phyloP scores from a whole-genome alignment of 2,329 filamentous ascomycete genomes.

The Niveomyces coronatus region DNA sequence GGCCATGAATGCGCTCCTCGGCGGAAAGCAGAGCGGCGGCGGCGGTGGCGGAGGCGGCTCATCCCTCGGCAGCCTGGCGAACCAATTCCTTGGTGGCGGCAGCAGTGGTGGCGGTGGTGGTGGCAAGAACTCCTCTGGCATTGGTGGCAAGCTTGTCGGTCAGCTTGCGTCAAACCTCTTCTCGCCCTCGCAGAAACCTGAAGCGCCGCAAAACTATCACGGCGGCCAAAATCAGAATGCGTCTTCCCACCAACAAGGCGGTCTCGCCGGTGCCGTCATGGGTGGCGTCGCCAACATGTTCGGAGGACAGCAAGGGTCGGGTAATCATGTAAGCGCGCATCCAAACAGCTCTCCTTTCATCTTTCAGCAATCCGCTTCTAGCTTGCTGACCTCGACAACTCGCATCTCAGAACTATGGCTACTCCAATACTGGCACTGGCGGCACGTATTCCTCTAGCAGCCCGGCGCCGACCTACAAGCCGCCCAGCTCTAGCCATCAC shows the following conservation, averaged over 20 bases:
- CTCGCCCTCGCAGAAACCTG: constrained; percentile 37
- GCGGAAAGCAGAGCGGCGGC: constrained; percentile 32
- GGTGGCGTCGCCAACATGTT: constrained; percentile 45
- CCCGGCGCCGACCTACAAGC: constrained; percentile 42
- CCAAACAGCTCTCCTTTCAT: no score
- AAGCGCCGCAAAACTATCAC: constrained; percentile 36
- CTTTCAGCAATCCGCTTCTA: no score
- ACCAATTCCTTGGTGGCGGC: constrained; percentile 34
- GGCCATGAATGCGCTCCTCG: constrained; percentile 49
- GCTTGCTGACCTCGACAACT: constrained; percentile 13
- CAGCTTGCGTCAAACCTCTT: constrained; percentile 47
- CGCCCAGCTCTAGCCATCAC: constrained; percentile 19
- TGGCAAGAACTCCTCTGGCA: constrained; percentile 26
- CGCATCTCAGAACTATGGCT: constrained; percentile 49
- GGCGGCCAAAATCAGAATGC: constrained; percentile 32
- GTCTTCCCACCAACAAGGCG: constrained; percentile 30
- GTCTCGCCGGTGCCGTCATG: constrained; percentile 43
- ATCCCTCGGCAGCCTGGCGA: constrained; percentile 36
- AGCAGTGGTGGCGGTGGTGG: constrained; percentile 21
- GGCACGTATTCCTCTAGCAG: constrained; percentile 53
- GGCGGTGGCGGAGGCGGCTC: constrained; percentile 25
- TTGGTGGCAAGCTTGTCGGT: constrained; percentile 45
- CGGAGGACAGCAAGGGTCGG: constrained; percentile 34
- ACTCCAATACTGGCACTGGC: constrained; percentile 44
- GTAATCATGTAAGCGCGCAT: constrained; percentile 24